Evolutionary conservation across 2,329 filamentous ascomycete species (phyloP).

Genomic region (Fusarium anthophilum): DNA sequence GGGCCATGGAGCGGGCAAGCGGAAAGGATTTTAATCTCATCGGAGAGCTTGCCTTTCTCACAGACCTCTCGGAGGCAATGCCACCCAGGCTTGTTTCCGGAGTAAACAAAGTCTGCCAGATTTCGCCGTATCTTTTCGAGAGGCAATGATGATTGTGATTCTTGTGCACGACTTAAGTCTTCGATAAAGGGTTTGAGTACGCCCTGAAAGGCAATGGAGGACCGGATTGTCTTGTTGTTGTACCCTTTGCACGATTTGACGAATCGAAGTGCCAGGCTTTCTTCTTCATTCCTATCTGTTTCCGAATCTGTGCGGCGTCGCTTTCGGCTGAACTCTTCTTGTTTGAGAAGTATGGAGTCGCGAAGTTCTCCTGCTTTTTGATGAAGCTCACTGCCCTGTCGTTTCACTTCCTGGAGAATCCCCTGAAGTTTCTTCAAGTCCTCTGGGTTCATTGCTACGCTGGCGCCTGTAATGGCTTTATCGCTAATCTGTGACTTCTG

Average conservation of each 20-base stretch:
- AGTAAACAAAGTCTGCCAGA: background rate
- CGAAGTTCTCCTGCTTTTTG: too few relatives aligned
- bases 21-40: fast-evolving
- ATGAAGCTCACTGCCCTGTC: too few relatives aligned
- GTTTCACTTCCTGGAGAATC: background rate
- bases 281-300: background rate
- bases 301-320: background rate
- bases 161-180: background rate
- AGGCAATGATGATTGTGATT: fast-evolving
- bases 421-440: background rate
- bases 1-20: background rate
- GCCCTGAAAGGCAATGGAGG: background rate
- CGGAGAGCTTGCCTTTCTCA: background rate
- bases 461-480: too few relatives aligned
- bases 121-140: background rate
- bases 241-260: background rate
- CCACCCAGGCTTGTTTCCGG: background rate
- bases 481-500: background rate
- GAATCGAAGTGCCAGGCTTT: background rate
- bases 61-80: background rate
- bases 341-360: background rate
- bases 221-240: background rate
- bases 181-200: background rate
- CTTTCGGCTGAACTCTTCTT: background rate
- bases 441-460: too few relatives aligned